These are phyloP conservation scores for Zymoseptoria pseudotritici DNA, from an alignment of 2,329 filamentous ascomycete genomes.

Conservation along the genomic window DNA sequence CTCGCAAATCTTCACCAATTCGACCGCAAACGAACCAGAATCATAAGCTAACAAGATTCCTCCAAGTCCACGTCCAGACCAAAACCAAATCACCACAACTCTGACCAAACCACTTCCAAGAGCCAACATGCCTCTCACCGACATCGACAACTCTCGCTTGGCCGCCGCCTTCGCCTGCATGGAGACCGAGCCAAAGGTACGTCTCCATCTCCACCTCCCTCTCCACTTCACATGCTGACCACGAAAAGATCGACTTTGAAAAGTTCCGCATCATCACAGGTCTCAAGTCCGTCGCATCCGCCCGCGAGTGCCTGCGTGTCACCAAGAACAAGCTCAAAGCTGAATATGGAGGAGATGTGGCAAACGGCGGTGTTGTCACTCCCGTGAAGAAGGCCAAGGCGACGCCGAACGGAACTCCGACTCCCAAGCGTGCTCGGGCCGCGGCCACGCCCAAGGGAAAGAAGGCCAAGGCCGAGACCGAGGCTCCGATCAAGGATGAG, in stretches of 20 bases:
- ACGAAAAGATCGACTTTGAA: slow-evolving; percentile 27
- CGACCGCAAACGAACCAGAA: neutral
- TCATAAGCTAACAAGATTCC: neutral
- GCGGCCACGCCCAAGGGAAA: neutral
- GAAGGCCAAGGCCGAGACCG: neutral
- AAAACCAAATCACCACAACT: slow-evolving; percentile 2
- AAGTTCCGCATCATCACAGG: slow-evolving; percentile 25
- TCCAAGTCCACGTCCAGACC: neutral
- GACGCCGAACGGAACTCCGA: neutral
- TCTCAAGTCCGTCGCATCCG: slow-evolving; percentile 21
- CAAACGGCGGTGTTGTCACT: neutral
- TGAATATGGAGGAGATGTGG: slow-evolving; percentile 16
- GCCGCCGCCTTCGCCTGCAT: slow-evolving; percentile 28
- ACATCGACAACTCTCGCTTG: slow-evolving; percentile 25
- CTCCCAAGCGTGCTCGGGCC: neutral
- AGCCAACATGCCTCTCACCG: slow-evolving; percentile 20
- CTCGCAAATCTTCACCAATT: neutral
- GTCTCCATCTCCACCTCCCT: neutral
- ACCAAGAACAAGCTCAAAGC: slow-evolving; percentile 29
- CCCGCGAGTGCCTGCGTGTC: slow-evolving; percentile 28
- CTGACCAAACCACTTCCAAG: neutral
- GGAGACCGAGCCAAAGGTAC: slow-evolving; percentile 25
- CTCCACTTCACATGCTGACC: neutral
- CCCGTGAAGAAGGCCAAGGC: neutral
- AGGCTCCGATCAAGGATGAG: neutral